phyloP scores from a whole-genome alignment of 768 basidiomycete species.

The Strobilomyces echinocephalus region DNA sequence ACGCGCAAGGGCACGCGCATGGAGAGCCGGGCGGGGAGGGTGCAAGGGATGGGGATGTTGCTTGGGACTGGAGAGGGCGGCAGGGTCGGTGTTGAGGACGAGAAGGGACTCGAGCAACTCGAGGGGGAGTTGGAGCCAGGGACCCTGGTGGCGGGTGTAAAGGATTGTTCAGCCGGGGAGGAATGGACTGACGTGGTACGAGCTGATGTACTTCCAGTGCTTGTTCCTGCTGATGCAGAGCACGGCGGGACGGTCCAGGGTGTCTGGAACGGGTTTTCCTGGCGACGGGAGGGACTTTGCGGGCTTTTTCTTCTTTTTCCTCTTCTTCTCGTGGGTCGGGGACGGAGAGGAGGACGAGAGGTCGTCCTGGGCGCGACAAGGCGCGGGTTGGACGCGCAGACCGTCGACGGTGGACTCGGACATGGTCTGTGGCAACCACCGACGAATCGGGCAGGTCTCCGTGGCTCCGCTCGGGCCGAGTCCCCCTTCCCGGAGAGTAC shows the following conservation, averaged over 20 bases:
- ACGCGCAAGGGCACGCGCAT: conserved; percentile 21
- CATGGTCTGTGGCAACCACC: background rate
- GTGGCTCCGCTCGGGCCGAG: no score
- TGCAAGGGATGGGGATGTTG: conserved; percentile 38
- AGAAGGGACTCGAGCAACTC: conserved; percentile 82
- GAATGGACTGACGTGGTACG: conserved; percentile 66
- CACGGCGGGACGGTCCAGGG: conserved; percentile 53
- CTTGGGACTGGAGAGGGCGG: conserved; percentile 50
- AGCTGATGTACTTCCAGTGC: conserved; percentile 91
- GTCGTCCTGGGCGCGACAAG: background rate
- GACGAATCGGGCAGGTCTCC: no score
- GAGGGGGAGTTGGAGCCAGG: conserved; percentile 85
- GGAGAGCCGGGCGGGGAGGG: conserved; percentile 20
- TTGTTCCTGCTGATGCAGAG: conserved; percentile 90
- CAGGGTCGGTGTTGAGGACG: conserved; percentile 71
- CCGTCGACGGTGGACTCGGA: no score
- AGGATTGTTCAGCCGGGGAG: background rate
- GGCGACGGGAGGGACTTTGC: conserved; percentile 27
- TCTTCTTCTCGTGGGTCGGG: conserved; percentile 47
- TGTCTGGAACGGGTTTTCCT: conserved; percentile 35
- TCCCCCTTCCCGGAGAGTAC: no score
- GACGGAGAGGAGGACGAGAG: conserved; percentile 17
- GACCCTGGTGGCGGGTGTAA: conserved; percentile 50
- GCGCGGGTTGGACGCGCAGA: background rate
- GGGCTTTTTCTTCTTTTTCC: conserved; percentile 52